A percentile compares a stretch with the other conserved stretches of the same genome.
Evolutionary conservation across 2,329 filamentous ascomycete species (phyloP).

Genomic region (Xylariales sp.): DNA sequence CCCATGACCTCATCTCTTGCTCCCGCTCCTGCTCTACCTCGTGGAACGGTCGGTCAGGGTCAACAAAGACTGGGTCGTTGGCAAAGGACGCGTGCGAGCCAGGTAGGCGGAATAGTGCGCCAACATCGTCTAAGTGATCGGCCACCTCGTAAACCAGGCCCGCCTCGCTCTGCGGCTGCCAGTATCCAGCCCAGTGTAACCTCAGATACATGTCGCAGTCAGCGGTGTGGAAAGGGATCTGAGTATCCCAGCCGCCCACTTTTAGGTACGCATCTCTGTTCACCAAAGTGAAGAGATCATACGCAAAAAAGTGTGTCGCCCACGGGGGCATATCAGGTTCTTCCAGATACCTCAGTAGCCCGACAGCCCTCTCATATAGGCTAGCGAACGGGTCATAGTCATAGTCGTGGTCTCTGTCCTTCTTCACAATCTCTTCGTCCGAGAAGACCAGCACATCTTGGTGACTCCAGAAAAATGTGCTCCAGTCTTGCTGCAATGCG

Average conservation of each 20-base stretch:
- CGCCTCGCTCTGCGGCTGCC: conserved; percentile 30
- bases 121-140: conserved; percentile 35
- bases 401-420: conserved; percentile 29
- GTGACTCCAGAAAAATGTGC: conserved; percentile 44
- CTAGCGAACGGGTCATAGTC: conserved; percentile 28
- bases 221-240: conserved; percentile 41
- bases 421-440: conserved; percentile 32
- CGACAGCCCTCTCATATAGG: conserved; percentile 26
- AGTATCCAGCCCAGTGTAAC: conserved; percentile 34
- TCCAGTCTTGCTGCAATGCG: conserved; percentile 35
- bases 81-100: conserved; percentile 26
- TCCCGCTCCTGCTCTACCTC: conserved; percentile 24
- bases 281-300: conserved; percentile 44
- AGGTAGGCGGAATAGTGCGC: conserved; percentile 35
- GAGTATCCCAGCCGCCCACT: conserved; percentile 43
- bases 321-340: conserved; percentile 32
- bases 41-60: conserved; percentile 13
- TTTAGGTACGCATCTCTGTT: conserved; percentile 38
- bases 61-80: conserved; percentile 25
- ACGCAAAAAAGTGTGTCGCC: conserved; percentile 45
- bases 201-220: conserved; percentile 43
- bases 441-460: conserved; percentile 41
- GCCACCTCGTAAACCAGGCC: conserved; percentile 38
- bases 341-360: conserved; percentile 25
- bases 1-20: conserved; percentile 20